Evolutionary conservation across 108 stramenopile species (phyloP).

Genomic region (Bacterosira constricta): DNA sequence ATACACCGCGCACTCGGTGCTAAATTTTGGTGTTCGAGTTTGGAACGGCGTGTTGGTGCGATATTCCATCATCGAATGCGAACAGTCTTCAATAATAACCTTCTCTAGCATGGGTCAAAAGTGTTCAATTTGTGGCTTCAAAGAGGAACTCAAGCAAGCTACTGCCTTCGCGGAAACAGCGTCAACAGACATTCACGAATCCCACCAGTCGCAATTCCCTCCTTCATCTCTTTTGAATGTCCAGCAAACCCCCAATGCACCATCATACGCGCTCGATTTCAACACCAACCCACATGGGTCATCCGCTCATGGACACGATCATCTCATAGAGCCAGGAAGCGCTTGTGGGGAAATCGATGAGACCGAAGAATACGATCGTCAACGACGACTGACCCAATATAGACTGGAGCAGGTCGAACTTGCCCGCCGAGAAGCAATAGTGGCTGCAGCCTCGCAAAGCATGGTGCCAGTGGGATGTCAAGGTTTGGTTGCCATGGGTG

Average conservation of each 20-base stretch:
- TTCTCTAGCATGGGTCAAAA: slow-evolving; percentile 13
- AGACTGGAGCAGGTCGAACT: slow-evolving; percentile 42
- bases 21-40: too few species aligned
- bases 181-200: slow-evolving; percentile 16
- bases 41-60: too few species aligned
- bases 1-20: too few species aligned
- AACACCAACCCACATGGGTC: not conserved
- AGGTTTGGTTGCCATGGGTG: slow-evolving; percentile 2
- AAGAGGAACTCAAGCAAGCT: slow-evolving; percentile 32
- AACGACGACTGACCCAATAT: slow-evolving; percentile 34
- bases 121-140: slow-evolving; percentile 31
- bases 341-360: slow-evolving; percentile 5
- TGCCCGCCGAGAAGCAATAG: slow-evolving; percentile 43
- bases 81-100: not conserved
- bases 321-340: not conserved
- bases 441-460: slow-evolving; percentile 24
- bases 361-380: slow-evolving; percentile 33
- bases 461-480: slow-evolving; percentile 42
- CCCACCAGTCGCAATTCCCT: slow-evolving; percentile 16
- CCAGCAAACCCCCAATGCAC: slow-evolving; percentile 13
- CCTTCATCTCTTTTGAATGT: slow-evolving; percentile 5
- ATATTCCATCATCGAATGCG: too few species aligned
- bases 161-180: slow-evolving; percentile 27
- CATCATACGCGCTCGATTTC: slow-evolving; percentile 4
- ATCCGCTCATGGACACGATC: slow-evolving; percentile 15